Base-by-base conservation (phyloP, 2,329 filamentous ascomycete species). In the Fusarium verrucosum region DNA sequence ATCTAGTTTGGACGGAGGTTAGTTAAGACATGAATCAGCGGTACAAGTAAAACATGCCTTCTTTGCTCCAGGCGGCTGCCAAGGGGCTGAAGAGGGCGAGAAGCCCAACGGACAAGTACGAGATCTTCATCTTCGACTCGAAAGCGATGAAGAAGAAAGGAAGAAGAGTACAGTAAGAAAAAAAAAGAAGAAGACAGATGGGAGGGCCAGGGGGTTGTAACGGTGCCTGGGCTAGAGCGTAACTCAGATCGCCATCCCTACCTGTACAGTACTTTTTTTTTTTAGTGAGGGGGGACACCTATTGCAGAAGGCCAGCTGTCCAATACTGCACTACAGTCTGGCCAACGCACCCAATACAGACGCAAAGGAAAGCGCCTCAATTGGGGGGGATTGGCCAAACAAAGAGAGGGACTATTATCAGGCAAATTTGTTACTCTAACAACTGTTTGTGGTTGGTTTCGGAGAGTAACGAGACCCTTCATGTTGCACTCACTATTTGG, bases 41-140 rank as follows among this genome's bases (percentile, higher is more conserved):
- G 28, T 44, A n/a, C n/a, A n/a, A 20, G 23, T 28, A 17, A 44
- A 26, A 76, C 82, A 70, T 78, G 91, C 92, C 92, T 85, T 96
- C 92, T 79, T 95, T 95, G 55, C 87, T 88, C 92, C 93, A 97
- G 42, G 92, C 92, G 45, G 88, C 85, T 58, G 86, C 86, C 62
- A 94, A 78, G 35, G 87, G 83, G 59, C 85, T 85, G 67, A 92
- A 79, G 70, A 90, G 79, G 80, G 87, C 86, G 77, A 92, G 79
- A 59, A 94, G 84, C 77, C 91, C 83, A 68, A 94, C 73, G 50
- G 89, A 84, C 70, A 91, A 80, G 69, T 88, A 80, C 57, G 86
- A 82, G 70, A 88, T 79, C 85, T 85, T 93, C 92, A 96, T 96
- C 70, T 79, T 87, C 73, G 23, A 46, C 56, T 60, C 47, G 56